These are phyloP conservation scores for Aaosphaeria arxii DNA, from an alignment of 2,329 filamentous ascomycete species.

Conservation along the genomic window DNA sequence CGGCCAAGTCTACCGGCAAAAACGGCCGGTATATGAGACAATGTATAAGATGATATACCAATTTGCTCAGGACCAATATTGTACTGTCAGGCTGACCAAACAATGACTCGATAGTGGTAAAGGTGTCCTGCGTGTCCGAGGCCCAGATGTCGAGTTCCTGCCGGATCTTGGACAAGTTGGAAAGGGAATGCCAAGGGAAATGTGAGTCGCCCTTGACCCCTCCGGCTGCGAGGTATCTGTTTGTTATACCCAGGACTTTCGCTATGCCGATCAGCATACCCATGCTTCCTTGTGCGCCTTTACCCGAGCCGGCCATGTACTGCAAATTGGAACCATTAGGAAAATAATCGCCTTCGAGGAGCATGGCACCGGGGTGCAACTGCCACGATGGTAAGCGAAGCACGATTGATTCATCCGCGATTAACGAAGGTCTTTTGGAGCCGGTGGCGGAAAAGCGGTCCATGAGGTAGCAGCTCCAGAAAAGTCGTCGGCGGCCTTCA, in stretches of 20 bases:
- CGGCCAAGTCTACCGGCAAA: conserved; percentile 77
- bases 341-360: conserved; percentile 77
- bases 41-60: conserved; percentile 83
- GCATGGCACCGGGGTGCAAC: conserved; percentile 57
- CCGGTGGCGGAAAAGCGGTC: conserved; percentile 81
- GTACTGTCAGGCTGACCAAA: conserved; percentile 79
- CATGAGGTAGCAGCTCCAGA: conserved; percentile 86
- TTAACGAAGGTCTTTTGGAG: conserved; percentile 76
- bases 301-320: conserved; percentile 65
- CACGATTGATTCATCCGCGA: conserved; percentile 72
- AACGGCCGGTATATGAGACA: conserved; percentile 86
- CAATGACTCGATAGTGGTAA: conserved; percentile 69
- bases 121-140: conserved; percentile 74
- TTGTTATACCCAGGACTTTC: conserved; percentile 77
- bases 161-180: conserved; percentile 80
- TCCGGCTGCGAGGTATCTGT: conserved; percentile 77
- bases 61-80: conserved; percentile 75
- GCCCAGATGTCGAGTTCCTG: conserved; percentile 85
- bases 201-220: conserved; percentile 87
- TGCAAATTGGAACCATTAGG: conserved; percentile 75
- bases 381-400: conserved; percentile 75
- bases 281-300: conserved; percentile 70
- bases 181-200: conserved; percentile 86
- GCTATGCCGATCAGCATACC: conserved; percentile 83
- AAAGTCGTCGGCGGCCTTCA: conserved; percentile 74